These are phyloP conservation scores for Nephelium lappaceum DNA, from an alignment of 345 rosid species.

Conservation along the genomic window DNA sequence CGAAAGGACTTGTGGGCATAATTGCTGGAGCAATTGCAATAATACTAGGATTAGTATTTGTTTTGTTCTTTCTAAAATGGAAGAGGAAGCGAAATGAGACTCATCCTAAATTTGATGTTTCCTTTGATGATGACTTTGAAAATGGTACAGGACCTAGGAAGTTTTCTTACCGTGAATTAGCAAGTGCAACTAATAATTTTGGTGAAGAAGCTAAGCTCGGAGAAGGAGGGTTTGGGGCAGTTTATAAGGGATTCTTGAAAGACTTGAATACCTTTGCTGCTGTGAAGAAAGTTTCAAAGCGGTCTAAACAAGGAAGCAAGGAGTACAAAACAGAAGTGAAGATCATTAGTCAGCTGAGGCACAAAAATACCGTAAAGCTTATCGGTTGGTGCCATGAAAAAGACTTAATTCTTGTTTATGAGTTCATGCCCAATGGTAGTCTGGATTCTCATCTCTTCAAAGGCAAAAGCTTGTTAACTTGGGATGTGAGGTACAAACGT, in stretches of 20 bases:
- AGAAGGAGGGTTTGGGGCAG: conserved; percentile 37
- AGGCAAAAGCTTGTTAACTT: conserved; percentile 12
- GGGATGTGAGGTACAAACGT: conserved; percentile 26
- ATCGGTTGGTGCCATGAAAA: conserved; percentile 46
- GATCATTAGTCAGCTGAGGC: conserved; percentile 41
- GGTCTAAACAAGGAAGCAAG: conserved; percentile 26
- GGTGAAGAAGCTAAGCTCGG: conserved; percentile 31
- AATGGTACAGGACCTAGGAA: conserved; percentile 30
- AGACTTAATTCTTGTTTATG: conserved; percentile 35
- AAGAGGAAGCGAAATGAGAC: too few relatives aligned
- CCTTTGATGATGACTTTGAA: conserved; percentile 22
- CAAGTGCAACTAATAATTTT: conserved; percentile 31
- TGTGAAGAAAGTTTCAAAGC: conserved; percentile 26
- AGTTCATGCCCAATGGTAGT: conserved; percentile 41
- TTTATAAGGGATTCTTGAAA: conserved; percentile 18
- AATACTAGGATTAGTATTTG: too few relatives aligned
- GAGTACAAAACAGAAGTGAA: conserved; percentile 34
- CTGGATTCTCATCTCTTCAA: conserved; percentile 31
- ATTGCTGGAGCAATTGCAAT: too few relatives aligned
- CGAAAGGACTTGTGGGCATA: too few relatives aligned
- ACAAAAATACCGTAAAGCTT: conserved; percentile 38
- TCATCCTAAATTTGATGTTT: too few relatives aligned
- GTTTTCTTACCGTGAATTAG: conserved; percentile 28
- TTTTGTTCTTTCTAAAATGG: too few relatives aligned
- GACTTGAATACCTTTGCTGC: conserved; percentile 25